These are phyloP conservation scores for Claviceps cyperi DNA, from an alignment of 2,329 filamentous ascomycete species.

Conservation along the genomic window DNA sequence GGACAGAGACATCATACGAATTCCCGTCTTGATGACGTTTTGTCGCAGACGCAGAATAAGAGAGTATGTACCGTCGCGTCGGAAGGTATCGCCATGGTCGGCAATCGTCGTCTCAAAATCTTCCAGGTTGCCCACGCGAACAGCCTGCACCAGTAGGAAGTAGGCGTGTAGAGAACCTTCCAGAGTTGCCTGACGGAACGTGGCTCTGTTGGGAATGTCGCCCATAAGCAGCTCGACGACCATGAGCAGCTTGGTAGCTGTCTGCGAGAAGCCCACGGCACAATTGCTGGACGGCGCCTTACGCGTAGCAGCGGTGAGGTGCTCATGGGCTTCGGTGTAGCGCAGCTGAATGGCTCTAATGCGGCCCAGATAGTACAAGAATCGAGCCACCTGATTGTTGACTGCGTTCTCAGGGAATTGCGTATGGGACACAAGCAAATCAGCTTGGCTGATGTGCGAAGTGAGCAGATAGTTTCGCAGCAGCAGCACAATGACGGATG, in stretches of 20 bases:
- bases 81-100: slow-evolving; percentile 70
- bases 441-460: slow-evolving; percentile 92
- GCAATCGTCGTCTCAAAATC: slow-evolving; percentile 82
- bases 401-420: slow-evolving; percentile 87
- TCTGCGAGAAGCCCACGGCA: slow-evolving; percentile 88
- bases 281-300: slow-evolving; percentile 86
- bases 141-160: slow-evolving; percentile 84
- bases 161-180: slow-evolving; percentile 85
- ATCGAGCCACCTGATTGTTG: slow-evolving; percentile 96
- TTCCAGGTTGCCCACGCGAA: slow-evolving; percentile 89
- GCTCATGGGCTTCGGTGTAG: slow-evolving; percentile 93
- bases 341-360: slow-evolving; percentile 92
- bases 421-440: slow-evolving; percentile 88
- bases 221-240: slow-evolving; percentile 97
- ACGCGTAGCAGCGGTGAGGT: slow-evolving; percentile 81
- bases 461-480: slow-evolving; percentile 93
- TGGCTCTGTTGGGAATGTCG: slow-evolving; percentile 88
- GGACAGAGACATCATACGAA: slow-evolving; percentile 96
- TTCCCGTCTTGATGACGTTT: slow-evolving; percentile 98
- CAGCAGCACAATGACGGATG: slow-evolving; percentile 84
- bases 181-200: slow-evolving; percentile 79
- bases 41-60: slow-evolving; percentile 87
- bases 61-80: slow-evolving; percentile 87
- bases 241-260: slow-evolving; percentile 87
- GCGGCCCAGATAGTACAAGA: slow-evolving; percentile 91